Evolutionary conservation across 768 basidiomycete genomes (phyloP).

Genomic region (Lactarius indigo): DNA sequence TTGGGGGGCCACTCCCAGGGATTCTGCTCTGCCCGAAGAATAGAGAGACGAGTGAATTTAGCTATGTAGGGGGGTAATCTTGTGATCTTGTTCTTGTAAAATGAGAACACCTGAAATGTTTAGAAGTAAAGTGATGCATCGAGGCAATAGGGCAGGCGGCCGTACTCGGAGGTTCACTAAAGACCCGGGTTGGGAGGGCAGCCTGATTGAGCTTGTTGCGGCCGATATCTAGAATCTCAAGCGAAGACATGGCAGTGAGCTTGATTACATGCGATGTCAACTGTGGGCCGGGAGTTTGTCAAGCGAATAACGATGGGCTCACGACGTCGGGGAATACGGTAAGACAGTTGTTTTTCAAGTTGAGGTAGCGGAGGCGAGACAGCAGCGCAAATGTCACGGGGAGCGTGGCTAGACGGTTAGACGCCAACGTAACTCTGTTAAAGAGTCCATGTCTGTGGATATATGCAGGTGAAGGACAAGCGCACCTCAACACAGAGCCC

Average conservation of each 20-base stretch:
- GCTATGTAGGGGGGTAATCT: conserved; percentile 75
- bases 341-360: conserved; percentile 82
- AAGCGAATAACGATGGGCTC: conserved; percentile 34
- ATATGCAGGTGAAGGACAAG: conserved; percentile 26
- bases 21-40: conserved; percentile 87
- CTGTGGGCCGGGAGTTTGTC: not conserved
- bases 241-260: conserved; percentile 79
- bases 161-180: conserved; percentile 71
- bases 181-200: conserved; percentile 78
- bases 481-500: conserved; percentile 59
- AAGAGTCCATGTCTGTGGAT: not conserved
- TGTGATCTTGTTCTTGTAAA: conserved; percentile 81
- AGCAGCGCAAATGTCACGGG: conserved; percentile 72
- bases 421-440: conserved; percentile 75
- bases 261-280: conserved; percentile 32
- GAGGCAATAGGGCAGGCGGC: not conserved
- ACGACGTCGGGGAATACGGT: conserved; percentile 84
- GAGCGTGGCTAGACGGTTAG: conserved; percentile 77
- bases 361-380: conserved; percentile 76
- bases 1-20: conserved; percentile 92
- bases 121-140: not conserved
- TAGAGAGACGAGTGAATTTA: conserved; percentile 65
- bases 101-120: conserved; percentile 66
- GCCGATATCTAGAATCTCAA: conserved; percentile 94
- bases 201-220: conserved; percentile 81